These are phyloP conservation scores for Lipomyces yamanashiensis DNA, from an alignment of 805 yeast species.

Conservation along the genomic window DNA sequence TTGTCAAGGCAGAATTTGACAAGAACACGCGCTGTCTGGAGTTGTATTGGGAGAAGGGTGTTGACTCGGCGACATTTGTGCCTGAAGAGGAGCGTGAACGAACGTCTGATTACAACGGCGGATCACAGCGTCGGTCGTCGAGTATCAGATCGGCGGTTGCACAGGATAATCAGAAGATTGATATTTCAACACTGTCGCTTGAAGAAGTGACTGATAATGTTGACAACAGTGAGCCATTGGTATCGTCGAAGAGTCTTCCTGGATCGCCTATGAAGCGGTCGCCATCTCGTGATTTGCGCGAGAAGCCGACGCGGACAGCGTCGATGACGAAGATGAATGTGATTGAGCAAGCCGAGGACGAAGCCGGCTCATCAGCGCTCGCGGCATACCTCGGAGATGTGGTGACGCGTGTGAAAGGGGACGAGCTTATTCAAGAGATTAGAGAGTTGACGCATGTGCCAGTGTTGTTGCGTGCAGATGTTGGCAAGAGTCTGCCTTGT, in stretches of 20 bases:
- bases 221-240: not conserved
- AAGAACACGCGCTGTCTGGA: conserved; percentile 69
- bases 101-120: conserved; percentile 60
- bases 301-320: conserved; percentile 39
- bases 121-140: conserved; percentile 75
- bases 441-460: conserved; percentile 80
- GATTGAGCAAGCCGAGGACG: conserved; percentile 27
- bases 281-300: conserved; percentile 22
- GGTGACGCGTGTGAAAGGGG: conserved; percentile 58
- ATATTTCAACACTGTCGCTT: conserved; percentile 19
- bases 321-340: conserved; percentile 38
- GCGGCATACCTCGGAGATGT: conserved; percentile 63
- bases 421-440: conserved; percentile 72
- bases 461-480: conserved; percentile 82
- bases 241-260: conserved; percentile 43
- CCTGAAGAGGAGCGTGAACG: conserved; percentile 84
- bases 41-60: conserved; percentile 89
- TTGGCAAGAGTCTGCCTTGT: conserved; percentile 95
- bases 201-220: conserved; percentile 3
- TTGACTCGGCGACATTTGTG: conserved; percentile 86
- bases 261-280: conserved; percentile 40
- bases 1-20: conserved; percentile 90
- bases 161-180: conserved; percentile 46
- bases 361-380: conserved; percentile 49
- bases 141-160: conserved; percentile 66